Conservation (phyloP, 2,329 filamentous ascomycete species). For the Westerdykella aurantiaca region DNA sequence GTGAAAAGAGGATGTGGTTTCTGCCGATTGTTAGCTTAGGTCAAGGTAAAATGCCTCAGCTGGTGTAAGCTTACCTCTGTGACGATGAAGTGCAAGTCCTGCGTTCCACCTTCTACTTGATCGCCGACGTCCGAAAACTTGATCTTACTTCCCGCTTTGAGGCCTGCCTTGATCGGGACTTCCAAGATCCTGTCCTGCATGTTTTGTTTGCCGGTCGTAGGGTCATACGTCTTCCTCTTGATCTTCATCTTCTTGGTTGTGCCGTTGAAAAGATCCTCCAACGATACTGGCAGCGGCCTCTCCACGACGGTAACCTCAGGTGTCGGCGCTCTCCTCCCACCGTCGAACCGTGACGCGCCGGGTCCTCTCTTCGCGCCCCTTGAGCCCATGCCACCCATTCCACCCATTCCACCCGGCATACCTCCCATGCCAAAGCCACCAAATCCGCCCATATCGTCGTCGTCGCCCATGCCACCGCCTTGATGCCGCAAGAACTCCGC, state of each 20-base stretch:
- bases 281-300: slow-evolving; percentile 68
- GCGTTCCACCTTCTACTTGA: slow-evolving; percentile 90
- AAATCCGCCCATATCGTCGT: slow-evolving; percentile 46
- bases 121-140: slow-evolving; percentile 98
- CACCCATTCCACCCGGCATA: slow-evolving; percentile 34
- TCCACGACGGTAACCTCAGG: slow-evolving; percentile 90
- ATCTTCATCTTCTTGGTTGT: slow-evolving; percentile 97
- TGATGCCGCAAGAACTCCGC: slow-evolving; percentile 68
- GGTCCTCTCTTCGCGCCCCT: slow-evolving; percentile 23
- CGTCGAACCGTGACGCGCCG: slow-evolving; percentile 29
- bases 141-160: slow-evolving; percentile 97
- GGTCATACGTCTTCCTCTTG: slow-evolving; percentile 90
- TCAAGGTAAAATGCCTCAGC: not conserved
- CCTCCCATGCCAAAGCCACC: slow-evolving; percentile 39
- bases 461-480: slow-evolving; percentile 43
- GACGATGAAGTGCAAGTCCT: slow-evolving; percentile 92
- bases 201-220: slow-evolving; percentile 69
- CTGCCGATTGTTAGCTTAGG: slow-evolving; percentile 43
- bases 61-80: slow-evolving; percentile 65
- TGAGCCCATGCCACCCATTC: slow-evolving; percentile 34
- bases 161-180: slow-evolving; percentile 88
- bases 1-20: slow-evolving; percentile 81
- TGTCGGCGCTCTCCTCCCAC: slow-evolving; percentile 49
- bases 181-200: slow-evolving; percentile 86
- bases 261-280: slow-evolving; percentile 86